These are phyloP conservation scores for Cornus kousa DNA, from an alignment of 148 eudicot genomes.

Conservation along the genomic window DNA sequence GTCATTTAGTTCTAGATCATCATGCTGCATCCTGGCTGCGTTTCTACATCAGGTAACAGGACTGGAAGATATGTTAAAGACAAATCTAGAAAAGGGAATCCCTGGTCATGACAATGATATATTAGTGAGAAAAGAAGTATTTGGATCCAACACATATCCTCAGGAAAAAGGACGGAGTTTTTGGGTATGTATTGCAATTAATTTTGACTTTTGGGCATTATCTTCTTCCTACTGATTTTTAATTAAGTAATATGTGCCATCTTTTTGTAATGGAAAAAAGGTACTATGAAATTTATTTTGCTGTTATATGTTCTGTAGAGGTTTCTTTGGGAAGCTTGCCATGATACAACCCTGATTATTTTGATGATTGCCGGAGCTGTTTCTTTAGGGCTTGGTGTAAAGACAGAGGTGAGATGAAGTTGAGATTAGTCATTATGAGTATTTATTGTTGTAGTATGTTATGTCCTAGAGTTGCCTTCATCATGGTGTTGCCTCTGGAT, in stretches of 20 bases:
- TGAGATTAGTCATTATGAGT: background rate
- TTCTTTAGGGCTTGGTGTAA: conserved; percentile 85
- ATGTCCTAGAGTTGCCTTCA: too few relatives aligned
- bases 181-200: conserved; percentile 44
- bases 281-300: background rate
- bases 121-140: conserved; percentile 51
- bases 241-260: background rate
- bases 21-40: background rate
- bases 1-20: conserved; percentile 1
- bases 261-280: background rate
- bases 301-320: conserved; percentile 37
- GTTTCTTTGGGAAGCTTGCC: conserved; percentile 91
- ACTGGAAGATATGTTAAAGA: conserved; percentile 49
- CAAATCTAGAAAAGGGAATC: conserved; percentile 67
- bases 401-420: conserved; percentile 69
- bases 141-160: conserved; percentile 93
- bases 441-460: background rate
- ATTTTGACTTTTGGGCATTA: background rate
- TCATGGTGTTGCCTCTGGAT: too few relatives aligned
- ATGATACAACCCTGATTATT: conserved; percentile 78
- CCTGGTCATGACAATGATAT: conserved; percentile 58
- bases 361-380: conserved; percentile 96
- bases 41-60: conserved; percentile 53
- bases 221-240: background rate
- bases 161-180: conserved; percentile 74